These are phyloP conservation scores for Eucalyptus erythrocorys DNA, from an alignment of 345 rosid genomes.

Conservation along the genomic window DNA sequence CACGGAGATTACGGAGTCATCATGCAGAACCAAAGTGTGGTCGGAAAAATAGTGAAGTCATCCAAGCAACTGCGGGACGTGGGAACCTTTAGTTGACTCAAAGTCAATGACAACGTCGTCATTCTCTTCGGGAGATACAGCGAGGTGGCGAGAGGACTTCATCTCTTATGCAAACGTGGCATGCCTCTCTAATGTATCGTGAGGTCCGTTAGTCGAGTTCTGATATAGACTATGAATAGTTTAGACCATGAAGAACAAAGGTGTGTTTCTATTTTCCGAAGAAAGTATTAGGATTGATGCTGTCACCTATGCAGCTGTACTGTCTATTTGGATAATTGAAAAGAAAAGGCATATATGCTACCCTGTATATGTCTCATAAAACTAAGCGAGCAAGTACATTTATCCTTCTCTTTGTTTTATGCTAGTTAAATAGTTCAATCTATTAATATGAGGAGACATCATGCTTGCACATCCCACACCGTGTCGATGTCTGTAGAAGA, in stretches of 20 bases:
- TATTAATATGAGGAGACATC: neutral
- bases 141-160: neutral
- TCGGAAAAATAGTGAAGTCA: neutral
- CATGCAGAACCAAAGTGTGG: neutral
- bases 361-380: neutral
- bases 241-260: neutral
- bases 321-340: neutral
- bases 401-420: neutral
- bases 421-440: neutral
- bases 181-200: neutral
- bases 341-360: neutral
- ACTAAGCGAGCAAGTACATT: neutral
- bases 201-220: neutral
- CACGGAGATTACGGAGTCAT: neutral
- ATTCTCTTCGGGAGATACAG: neutral
- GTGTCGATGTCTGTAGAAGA: neutral
- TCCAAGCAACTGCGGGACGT: neutral
- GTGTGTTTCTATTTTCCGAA: neutral
- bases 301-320: neutral
- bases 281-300: neutral
- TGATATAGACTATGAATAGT: neutral
- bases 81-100: neutral
- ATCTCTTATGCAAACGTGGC: neutral
- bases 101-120: neutral
- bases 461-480: neutral